phyloP scores from a whole-genome alignment of 371 early-diverging fungal genomes.

The Batkoa obscura region DNA sequence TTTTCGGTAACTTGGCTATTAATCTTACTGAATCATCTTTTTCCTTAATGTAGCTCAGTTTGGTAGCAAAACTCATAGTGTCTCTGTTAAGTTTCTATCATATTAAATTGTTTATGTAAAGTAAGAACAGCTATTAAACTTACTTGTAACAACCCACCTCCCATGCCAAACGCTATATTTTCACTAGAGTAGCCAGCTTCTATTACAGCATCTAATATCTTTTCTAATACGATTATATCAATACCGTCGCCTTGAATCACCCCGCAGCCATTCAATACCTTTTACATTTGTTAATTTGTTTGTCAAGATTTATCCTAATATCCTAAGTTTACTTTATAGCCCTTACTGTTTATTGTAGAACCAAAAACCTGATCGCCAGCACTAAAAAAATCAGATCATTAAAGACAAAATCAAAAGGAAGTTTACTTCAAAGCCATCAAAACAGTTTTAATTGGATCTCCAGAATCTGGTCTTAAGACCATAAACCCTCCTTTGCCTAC shows the following conservation, averaged over 20 bases:
- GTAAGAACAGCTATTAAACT: neutral
- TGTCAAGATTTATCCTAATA: slow-evolving; percentile 7
- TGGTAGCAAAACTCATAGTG: slow-evolving; percentile 66
- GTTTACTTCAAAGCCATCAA: slow-evolving; percentile 34
- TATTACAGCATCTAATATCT: slow-evolving; percentile 30
- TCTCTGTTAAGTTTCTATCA: slow-evolving; percentile 56
- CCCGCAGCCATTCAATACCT: slow-evolving; percentile 22
- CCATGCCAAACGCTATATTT: slow-evolving; percentile 69
- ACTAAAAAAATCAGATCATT: slow-evolving; percentile 8
- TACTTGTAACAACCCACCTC: slow-evolving; percentile 40
- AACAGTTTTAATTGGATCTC: slow-evolving; percentile 53
- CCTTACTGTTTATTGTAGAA: slow-evolving; percentile 33
- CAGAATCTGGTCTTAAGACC: slow-evolving; percentile 66
- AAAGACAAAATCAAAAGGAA: neutral
- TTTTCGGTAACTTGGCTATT: slow-evolving; percentile 28
- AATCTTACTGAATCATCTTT: slow-evolving; percentile 29
- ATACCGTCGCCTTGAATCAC: slow-evolving; percentile 77
- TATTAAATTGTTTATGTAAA: neutral
- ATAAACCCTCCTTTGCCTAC: slow-evolving; percentile 49
- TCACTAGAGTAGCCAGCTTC: slow-evolving; percentile 38
- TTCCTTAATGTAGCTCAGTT: slow-evolving; percentile 39
- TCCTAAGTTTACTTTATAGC: slow-evolving; percentile 33
- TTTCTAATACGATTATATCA: slow-evolving; percentile 17
- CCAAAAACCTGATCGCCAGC: slow-evolving; percentile 59
- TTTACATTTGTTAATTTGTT: neutral